Conservation (phyloP, 345 rosid genomes). For the Eucalyptus leucophloia region DNA sequence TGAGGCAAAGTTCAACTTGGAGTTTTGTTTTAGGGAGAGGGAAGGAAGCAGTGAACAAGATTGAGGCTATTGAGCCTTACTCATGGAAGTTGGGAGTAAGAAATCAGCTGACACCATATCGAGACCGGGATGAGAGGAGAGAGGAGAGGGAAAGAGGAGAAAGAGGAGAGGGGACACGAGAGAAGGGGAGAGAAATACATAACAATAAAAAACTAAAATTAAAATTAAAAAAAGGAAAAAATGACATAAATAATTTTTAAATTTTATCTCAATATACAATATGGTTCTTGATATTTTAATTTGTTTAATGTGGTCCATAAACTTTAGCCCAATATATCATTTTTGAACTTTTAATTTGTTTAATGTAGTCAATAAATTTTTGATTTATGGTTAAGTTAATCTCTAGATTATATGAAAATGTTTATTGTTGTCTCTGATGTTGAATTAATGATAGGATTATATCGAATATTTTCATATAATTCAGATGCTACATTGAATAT, state of each 20-base stretch:
- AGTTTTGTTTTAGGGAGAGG: not conserved
- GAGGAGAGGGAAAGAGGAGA: not conserved
- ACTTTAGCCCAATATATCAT: no score
- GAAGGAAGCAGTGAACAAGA: not conserved
- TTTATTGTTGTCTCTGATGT: accelerated
- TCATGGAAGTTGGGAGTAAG: not conserved
- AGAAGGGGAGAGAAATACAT: not conserved
- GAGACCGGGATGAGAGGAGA: not conserved
- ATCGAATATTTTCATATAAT: no score
- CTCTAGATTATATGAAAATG: no score
- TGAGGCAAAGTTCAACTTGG: not conserved
- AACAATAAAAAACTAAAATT: no score
- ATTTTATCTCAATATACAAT: no score
- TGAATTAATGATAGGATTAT: accelerated
- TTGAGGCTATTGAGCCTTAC: not conserved
- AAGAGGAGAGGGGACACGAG: not conserved
- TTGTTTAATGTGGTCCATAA: accelerated
- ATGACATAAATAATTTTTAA: no score
- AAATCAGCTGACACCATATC: not conserved
- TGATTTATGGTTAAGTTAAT: no score
- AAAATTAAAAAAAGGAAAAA: no score
- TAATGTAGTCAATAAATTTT: no score
- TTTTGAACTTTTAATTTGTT: no score
- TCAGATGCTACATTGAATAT: accelerated
- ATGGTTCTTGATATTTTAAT: not conserved